Evolutionary conservation across 2,329 filamentous ascomycete genomes (phyloP), one percentile per base, ranked within the genome.

Genomic region (Trichoderma brevicompactum): DNA sequence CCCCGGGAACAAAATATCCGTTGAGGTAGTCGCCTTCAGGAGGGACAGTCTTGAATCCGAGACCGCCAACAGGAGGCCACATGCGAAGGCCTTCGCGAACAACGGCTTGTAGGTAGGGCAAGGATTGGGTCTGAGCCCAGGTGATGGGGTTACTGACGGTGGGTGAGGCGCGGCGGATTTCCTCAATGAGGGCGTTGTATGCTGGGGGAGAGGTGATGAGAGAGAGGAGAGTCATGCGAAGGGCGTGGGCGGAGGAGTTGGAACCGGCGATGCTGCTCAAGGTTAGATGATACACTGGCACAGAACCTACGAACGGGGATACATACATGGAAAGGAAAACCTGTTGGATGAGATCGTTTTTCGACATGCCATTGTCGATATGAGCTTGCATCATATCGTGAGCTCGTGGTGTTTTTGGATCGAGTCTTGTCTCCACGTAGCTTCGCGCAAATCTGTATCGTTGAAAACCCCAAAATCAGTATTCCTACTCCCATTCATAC

Each of bases 101-200:
- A 60, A 84, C 85, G 1, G 84, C 85, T 71, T 86, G 84, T 69
- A 87, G 80, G 72, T 86, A 87, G 0, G 80, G 75, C 1, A 87
- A 75, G 3, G 69, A 71, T 67, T 85, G 82, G 0, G 80, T 77
- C 69, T 86, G 77, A 2, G 70, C 69, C 81, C 82, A 85, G 1
- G 79, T 74, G 28, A 85, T 71, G 0, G 75, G 70, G 2, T 71
- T 56, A 1, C 76, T 76, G 46, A 83, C 73, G 2, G 71, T 65
- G 0, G 68, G 67, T 0, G 80, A 78, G 48, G 82, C 82, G 2
- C 70, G 53, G 10, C 78, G 73, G 23, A 87, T 78, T 70, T 86
- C 85, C 17, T 72, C 55, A 0, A 75, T 68, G 0, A 86, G 71
- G 5, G 68, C 67, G 2, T 69, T 60, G 68, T 84, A 81, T 10